phyloP scores from a whole-genome alignment of 768 basidiomycete genomes.

The Mycena sanguinolenta region DNA sequence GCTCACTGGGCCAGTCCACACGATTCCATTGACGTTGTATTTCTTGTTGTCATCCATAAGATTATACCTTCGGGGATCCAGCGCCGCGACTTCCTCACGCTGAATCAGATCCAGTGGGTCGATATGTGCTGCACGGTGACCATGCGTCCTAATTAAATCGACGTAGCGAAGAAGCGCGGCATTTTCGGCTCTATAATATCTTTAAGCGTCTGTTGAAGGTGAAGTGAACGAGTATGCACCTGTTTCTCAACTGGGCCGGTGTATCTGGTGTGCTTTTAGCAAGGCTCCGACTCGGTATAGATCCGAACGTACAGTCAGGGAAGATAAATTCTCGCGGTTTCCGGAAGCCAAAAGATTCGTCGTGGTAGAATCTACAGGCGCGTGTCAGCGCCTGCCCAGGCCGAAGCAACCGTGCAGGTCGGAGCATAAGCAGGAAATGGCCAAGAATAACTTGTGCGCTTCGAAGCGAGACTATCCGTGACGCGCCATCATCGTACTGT shows the following conservation, averaged over 20 bases:
- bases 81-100: conserved; percentile 82
- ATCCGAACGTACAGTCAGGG: conserved; percentile 74
- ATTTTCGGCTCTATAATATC: conserved; percentile 71
- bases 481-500: neutral
- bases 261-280: conserved; percentile 22
- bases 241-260: conserved; percentile 33
- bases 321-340: conserved; percentile 72
- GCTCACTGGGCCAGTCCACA: conserved; percentile 74
- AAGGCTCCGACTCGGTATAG: neutral
- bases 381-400: neutral
- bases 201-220: neutral
- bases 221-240: neutral
- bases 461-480: no score
- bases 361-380: conserved; percentile 65
- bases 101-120: conserved; percentile 92
- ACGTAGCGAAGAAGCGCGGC: conserved; percentile 89
- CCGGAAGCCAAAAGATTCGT: conserved; percentile 85
- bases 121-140: conserved; percentile 86
- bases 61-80: conserved; percentile 84
- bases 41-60: conserved; percentile 63
- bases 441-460: no score
- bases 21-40: conserved; percentile 85
- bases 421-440: neutral
- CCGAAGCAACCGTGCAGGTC: conserved; percentile 12
- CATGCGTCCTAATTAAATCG: conserved; percentile 88